phyloP scores from a whole-genome alignment of 1,139 yeast genomes.

The Blastobotrys buckinghamii region DNA sequence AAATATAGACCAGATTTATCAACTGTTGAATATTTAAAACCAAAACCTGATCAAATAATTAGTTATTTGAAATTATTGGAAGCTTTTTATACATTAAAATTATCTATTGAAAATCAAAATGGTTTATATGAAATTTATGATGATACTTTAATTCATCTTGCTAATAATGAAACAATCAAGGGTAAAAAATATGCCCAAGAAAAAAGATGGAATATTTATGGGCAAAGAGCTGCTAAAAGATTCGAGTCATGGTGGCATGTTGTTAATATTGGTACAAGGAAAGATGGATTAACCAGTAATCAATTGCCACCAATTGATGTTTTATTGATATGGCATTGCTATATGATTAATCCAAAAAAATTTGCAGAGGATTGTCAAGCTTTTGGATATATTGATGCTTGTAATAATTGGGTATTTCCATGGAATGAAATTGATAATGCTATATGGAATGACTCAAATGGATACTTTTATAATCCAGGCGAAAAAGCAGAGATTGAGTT shows the following conservation, averaged over 20 bases:
- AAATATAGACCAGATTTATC: background rate
- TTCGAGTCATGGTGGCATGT: slow-evolving; percentile 30
- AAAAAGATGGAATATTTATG: slow-evolving; percentile 34
- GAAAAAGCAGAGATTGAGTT: background rate
- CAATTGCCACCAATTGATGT: slow-evolving; percentile 38
- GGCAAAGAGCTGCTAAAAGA: slow-evolving; percentile 33
- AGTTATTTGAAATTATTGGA: slow-evolving; percentile 36
- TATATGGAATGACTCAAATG: slow-evolving; percentile 16
- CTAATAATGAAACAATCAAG: background rate
- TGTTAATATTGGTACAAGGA: background rate
- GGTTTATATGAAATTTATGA: slow-evolving; percentile 17
- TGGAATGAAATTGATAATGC: slow-evolving; percentile 25
- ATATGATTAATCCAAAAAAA: slow-evolving; percentile 31
- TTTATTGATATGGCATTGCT: slow-evolving; percentile 40
- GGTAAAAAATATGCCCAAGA: slow-evolving; percentile 11
- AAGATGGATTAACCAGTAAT: background rate
- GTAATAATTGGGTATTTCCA: background rate
- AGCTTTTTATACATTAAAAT: slow-evolving; percentile 31
- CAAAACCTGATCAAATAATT: slow-evolving; percentile 7
- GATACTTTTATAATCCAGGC: slow-evolving; percentile 22
- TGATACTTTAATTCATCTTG: background rate
- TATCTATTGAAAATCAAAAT: slow-evolving; percentile 17
- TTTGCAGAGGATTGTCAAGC: slow-evolving; percentile 31
- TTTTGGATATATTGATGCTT: background rate
- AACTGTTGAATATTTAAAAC: background rate